Evolutionary conservation across 768 basidiomycete species (phyloP).

Genomic region (Mycena amicta): DNA sequence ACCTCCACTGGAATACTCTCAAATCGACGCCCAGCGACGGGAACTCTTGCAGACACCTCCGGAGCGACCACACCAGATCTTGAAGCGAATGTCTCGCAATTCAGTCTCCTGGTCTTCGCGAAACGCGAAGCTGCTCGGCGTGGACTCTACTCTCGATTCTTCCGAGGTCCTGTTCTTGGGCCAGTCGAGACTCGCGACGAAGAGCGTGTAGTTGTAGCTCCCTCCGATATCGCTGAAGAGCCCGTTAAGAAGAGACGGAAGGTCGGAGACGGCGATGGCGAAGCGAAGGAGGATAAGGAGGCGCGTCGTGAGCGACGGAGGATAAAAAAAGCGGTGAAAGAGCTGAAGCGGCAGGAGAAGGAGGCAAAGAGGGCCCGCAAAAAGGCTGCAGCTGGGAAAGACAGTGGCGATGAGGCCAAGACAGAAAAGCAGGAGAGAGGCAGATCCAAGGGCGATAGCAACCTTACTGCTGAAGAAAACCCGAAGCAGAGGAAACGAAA

Average conservation of each 20-base stretch:
- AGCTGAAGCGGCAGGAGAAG: conserved; percentile 17
- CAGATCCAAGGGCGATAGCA: conserved; percentile 12
- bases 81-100: conserved; percentile 30
- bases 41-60: conserved; percentile 52
- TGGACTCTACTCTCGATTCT: conserved; percentile 79
- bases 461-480: background rate
- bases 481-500: conserved; percentile 4
- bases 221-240: background rate
- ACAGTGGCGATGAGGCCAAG: background rate
- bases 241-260: background rate
- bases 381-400: conserved; percentile 4
- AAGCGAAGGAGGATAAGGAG: conserved; percentile 16
- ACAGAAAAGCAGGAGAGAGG: conserved; percentile 15
- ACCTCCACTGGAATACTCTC: conserved; percentile 80
- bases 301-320: conserved; percentile 21
- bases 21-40: conserved; percentile 59
- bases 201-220: background rate
- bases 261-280: conserved; percentile 6
- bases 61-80: conserved; percentile 43
- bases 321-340: conserved; percentile 23
- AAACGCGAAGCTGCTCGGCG: conserved; percentile 79
- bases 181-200: too few relatives aligned
- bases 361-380: conserved; percentile 24
- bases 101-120: conserved; percentile 61
- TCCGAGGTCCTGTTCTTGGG: conserved; percentile 71